These are phyloP conservation scores for Triticum aestivum DNA, from an alignment of 176 grass and related monocot genomes.

Conservation along the genomic window DNA sequence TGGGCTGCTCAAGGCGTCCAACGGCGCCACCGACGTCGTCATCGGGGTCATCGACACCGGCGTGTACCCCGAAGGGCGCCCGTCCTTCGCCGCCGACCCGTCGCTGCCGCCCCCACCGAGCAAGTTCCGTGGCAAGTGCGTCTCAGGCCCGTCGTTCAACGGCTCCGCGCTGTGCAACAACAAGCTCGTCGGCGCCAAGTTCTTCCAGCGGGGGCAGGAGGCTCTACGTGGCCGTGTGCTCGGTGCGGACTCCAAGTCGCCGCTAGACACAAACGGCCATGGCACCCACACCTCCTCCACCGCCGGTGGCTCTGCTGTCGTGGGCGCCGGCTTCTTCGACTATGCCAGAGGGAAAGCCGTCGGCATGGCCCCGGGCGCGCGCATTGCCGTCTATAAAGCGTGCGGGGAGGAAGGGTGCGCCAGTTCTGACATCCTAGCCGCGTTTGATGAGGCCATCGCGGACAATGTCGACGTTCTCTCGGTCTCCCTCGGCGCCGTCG, in stretches of 20 bases:
- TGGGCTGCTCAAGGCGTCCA: slow-evolving; percentile 33
- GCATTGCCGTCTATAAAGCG: slow-evolving; percentile 37
- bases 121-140: slow-evolving; percentile 27
- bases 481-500: slow-evolving; percentile 21
- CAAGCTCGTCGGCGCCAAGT: slow-evolving; percentile 46
- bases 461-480: slow-evolving; percentile 39
- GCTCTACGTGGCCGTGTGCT: not conserved
- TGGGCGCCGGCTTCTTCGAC: slow-evolving; percentile 15
- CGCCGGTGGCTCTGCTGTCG: slow-evolving; percentile 10
- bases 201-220: slow-evolving; percentile 51
- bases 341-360: slow-evolving; percentile 21
- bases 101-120: not conserved
- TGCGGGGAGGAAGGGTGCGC: slow-evolving; percentile 39
- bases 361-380: slow-evolving; percentile 36
- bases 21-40: slow-evolving; percentile 30
- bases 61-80: slow-evolving; percentile 20
- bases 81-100: slow-evolving; percentile 8
- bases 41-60: slow-evolving; percentile 13
- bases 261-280: slow-evolving; percentile 40
- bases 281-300: slow-evolving; percentile 56
- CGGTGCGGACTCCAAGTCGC: slow-evolving; percentile 24
- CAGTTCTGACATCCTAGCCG: slow-evolving; percentile 34
- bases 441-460: slow-evolving; percentile 32
- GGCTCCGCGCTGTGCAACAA: slow-evolving; percentile 29
- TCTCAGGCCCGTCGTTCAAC: slow-evolving; percentile 4